Conservation (phyloP, 192 early-diverging fungal species). For the Phlyctochytrium arcticum region DNA sequence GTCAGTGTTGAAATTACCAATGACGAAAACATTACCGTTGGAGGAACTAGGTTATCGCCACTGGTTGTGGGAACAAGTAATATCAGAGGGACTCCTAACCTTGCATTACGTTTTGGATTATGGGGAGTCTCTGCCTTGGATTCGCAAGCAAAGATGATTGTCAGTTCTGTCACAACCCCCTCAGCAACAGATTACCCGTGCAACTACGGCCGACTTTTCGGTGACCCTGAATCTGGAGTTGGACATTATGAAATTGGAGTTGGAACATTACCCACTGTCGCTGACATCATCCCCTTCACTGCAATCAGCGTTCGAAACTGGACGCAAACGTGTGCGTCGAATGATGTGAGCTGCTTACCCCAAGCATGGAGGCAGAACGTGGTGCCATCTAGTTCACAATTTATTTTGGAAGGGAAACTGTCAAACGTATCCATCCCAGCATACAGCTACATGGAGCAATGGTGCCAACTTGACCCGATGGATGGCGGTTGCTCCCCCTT, state of each 20-base stretch:
- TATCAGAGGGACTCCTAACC: not conserved
- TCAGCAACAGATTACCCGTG: not conserved
- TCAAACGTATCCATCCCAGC: not conserved
- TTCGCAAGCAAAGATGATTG: not conserved
- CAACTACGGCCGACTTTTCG: not conserved
- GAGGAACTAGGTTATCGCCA: not conserved
- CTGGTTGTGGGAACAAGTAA: not conserved
- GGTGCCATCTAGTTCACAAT: not conserved
- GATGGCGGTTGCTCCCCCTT: not conserved
- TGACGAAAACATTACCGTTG: not conserved
- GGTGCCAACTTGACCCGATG: not conserved
- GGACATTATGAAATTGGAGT: conserved; percentile 7
- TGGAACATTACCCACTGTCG: not conserved
- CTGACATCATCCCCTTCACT: not conserved
- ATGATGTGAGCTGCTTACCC: not conserved
- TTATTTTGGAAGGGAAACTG: not conserved
- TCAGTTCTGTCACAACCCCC: not conserved
- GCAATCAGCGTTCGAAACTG: not conserved
- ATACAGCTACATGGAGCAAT: not conserved
- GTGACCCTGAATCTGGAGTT: conserved; percentile 9
- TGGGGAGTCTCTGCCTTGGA: not conserved
- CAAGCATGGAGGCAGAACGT: not conserved
- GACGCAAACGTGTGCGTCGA: not conserved
- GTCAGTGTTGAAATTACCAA: not conserved
- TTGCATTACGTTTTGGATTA: not conserved